Evolutionary conservation across 352 stramenopile genomes (phyloP), one percentile per base, ranked within the genome.

Genomic region (Globisporangium canariense): DNA sequence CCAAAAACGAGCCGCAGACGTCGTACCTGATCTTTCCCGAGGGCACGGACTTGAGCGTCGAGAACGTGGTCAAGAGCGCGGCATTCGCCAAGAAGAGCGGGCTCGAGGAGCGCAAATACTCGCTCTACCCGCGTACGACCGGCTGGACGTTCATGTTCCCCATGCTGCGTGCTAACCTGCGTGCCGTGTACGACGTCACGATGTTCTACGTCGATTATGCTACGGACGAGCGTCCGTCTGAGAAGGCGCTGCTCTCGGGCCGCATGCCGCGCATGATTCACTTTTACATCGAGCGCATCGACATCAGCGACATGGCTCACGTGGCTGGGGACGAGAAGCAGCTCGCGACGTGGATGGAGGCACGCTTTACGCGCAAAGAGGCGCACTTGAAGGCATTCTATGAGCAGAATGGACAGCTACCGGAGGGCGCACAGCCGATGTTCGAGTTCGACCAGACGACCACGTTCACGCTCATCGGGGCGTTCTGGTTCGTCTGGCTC

Each of bases 11-110:
- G 55, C 75, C 81, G 14, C 66, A 86, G 20, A 73, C 82, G 50
- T 88, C 81, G 36, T 89, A 90, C 61, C 70, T 95, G 59, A 50
- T 95, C 22, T 95, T 95, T 51, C 86, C 86, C 2, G 86, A 95
- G 72, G 86, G 86, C 20, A 95, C 84, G 0, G 86, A 95, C 58
- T 71, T 95, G 45, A 89, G 79, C 34, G 64, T 78, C 20, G 75
- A 45, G 36, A 93, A 91, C 59, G 22, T 91, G 6, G 77, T 65
- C 22, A 93, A 92, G 69, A 88, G 77, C 56, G 69, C 68, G 41
- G 69, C 61, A 3, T 93, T 86, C 67, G 86, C 84, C 16, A 54
- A 78, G 53, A 87, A 82, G 57, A 79, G 75, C 47, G 70, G 69
- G 0, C 70, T 88, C 9, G 63, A 67, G 10, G 54, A 51, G 49